A percentile compares a stretch with the other conserved stretches of the same genome.
Conservation (phyloP, 106 monocot genomes). For the Agapanthus africanus region DNA sequence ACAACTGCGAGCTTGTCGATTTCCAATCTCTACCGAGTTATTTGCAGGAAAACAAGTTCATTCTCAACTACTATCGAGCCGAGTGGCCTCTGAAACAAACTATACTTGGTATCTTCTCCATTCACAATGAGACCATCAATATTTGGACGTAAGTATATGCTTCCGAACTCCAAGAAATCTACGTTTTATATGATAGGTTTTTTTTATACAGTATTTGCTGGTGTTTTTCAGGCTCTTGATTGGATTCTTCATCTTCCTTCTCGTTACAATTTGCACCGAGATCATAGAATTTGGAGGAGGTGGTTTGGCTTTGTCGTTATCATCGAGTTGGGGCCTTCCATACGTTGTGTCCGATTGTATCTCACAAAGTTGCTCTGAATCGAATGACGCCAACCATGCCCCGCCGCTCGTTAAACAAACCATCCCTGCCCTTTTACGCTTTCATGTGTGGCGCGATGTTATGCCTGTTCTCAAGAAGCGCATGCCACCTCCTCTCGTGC, state of each 20-base stretch:
- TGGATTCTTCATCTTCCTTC: slow-evolving; percentile 73
- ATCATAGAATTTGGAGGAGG: not conserved
- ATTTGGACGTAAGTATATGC: slow-evolving; percentile 60
- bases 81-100: slow-evolving; percentile 70
- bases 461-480: slow-evolving; percentile 74
- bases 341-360: not conserved
- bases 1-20: slow-evolving; percentile 34
- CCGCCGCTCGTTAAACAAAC: not conserved
- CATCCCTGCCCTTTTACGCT: slow-evolving; percentile 49
- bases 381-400: not conserved
- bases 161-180: not conserved
- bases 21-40: slow-evolving; percentile 46
- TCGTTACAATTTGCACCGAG: slow-evolving; percentile 22
- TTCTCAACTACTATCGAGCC: slow-evolving; percentile 44
- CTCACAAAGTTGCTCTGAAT: not conserved
- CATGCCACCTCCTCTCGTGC: slow-evolving; percentile 74
- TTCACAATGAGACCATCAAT: slow-evolving; percentile 69
- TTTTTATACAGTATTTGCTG: not conserved
- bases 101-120: slow-evolving; percentile 55
- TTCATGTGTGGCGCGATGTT: slow-evolving; percentile 74
- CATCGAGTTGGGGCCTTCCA: not conserved
- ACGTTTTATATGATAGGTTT: too few relatives aligned
- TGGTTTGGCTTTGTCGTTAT: not conserved
- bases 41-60: slow-evolving; percentile 72
- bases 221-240: slow-evolving; percentile 59